phyloP scores from a whole-genome alignment of 345 rosid species.

The Hypericum androsaemum region DNA sequence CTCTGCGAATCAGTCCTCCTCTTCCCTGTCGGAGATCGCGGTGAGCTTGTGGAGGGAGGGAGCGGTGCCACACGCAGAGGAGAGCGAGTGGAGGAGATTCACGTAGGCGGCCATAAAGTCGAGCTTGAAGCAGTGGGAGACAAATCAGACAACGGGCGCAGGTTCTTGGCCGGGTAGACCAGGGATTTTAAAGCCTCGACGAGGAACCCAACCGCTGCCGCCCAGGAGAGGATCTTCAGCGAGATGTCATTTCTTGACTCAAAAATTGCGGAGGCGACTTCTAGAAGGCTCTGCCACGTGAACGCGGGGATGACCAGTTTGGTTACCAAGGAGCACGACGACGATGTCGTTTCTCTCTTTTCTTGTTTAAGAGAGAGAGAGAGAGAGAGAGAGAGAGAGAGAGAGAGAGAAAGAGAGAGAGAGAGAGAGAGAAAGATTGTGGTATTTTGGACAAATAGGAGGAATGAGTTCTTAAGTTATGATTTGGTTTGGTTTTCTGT shows the following conservation, averaged over 20 bases:
- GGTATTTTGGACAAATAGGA: too few relatives aligned
- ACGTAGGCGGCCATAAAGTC: constrained; percentile 77
- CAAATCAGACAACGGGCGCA: constrained; percentile 48
- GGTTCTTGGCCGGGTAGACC: constrained; percentile 33
- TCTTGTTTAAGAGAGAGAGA: too few relatives aligned
- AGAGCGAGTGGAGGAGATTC: constrained; percentile 57
- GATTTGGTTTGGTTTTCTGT: too few relatives aligned
- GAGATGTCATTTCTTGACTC: constrained; percentile 60
- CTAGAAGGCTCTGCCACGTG: constrained; percentile 49
- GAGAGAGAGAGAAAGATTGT: too few relatives aligned
- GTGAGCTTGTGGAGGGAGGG: constrained; percentile 50
- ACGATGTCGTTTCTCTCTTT: too few relatives aligned
- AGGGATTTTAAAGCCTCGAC: constrained; percentile 49
- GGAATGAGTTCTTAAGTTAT: too few relatives aligned
- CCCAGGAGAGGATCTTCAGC: too few relatives aligned
- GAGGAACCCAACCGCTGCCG: constrained; percentile 55
- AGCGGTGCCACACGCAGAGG: constrained; percentile 30
- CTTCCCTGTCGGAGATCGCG: constrained; percentile 45
- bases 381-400: too few relatives aligned
- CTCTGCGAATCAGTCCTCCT: constrained; percentile 30
- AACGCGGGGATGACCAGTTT: constrained; percentile 39
- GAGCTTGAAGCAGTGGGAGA: constrained; percentile 79
- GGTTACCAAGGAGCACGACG: constrained; percentile 58
- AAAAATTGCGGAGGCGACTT: constrained; percentile 63
- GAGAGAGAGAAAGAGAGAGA: too few relatives aligned